Evolutionary conservation across 108 stramenopile genomes (phyloP).

Genomic region (Cyclotella kingstonii): DNA sequence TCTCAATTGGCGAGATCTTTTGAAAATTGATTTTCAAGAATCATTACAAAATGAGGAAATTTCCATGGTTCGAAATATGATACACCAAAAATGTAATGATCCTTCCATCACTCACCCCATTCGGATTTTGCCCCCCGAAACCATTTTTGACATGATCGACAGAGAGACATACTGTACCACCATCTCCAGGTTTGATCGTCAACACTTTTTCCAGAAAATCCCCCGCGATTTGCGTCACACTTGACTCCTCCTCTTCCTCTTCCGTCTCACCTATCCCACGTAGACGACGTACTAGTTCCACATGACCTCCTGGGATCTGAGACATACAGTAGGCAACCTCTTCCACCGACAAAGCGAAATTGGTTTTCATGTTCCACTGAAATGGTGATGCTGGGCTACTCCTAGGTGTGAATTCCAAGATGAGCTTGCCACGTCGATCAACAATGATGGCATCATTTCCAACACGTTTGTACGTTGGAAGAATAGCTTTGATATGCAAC

Average conservation of each 20-base stretch:
- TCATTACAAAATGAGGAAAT: not conserved
- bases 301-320: slow-evolving; percentile 42
- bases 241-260: slow-evolving; percentile 3
- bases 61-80: not conserved
- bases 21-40: not conserved
- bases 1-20: slow-evolving; percentile 40
- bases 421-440: slow-evolving; percentile 49
- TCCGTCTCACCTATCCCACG: slow-evolving; percentile 11
- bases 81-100: no score
- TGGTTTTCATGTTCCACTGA: slow-evolving; percentile 31
- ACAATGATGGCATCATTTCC: slow-evolving; percentile 26
- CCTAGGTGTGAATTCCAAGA: slow-evolving; percentile 56
- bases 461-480: slow-evolving; percentile 50
- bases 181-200: slow-evolving; percentile 51
- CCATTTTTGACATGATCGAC: slow-evolving; percentile 55
- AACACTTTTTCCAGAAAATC: slow-evolving; percentile 57
- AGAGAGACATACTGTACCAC: slow-evolving; percentile 41
- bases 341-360: slow-evolving; percentile 51
- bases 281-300: slow-evolving; percentile 43
- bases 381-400: slow-evolving; percentile 24
- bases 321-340: slow-evolving; percentile 53
- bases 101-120: slow-evolving; percentile 4
- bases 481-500: slow-evolving; percentile 48
- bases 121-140: slow-evolving; percentile 47
- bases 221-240: slow-evolving; percentile 18